Conservation (phyloP, 148 eudicot genomes). For the Polygonum aviculare region DNA sequence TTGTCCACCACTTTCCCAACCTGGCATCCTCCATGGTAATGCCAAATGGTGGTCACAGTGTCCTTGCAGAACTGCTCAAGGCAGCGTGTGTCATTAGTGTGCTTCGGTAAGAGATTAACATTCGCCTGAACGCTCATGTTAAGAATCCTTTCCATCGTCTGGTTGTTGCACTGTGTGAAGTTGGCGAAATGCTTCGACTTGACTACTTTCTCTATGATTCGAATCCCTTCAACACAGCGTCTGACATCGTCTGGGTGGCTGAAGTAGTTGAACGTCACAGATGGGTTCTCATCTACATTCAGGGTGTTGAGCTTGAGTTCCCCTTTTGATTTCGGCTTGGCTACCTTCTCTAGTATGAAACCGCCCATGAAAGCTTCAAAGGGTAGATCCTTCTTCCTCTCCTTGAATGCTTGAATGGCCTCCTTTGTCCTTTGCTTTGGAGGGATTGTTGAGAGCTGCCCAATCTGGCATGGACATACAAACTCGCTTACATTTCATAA, state of each 20-base stretch:
- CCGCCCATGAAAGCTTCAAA: constrained; percentile 77
- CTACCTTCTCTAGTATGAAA: constrained; percentile 72
- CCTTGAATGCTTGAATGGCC: constrained; percentile 52
- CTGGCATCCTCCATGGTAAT: constrained; percentile 95
- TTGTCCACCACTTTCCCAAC: constrained; percentile 66
- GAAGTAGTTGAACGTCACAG: constrained; percentile 87
- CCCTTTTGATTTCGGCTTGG: constrained; percentile 61
- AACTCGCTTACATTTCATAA: background rate
- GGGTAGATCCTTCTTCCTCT: constrained; percentile 46
- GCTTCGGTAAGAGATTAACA: constrained; percentile 66
- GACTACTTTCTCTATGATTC: constrained; percentile 41
- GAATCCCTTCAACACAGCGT: constrained; percentile 61
- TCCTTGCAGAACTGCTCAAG: constrained; percentile 82
- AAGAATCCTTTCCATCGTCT: constrained; percentile 38
- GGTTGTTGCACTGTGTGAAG: constrained; percentile 32
- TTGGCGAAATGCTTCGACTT: constrained; percentile 37
- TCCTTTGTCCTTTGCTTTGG: constrained; percentile 73
- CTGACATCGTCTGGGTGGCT: constrained; percentile 55
- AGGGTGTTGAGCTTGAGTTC: constrained; percentile 46
- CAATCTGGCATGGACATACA: constrained; percentile 45
- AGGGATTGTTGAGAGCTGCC: constrained; percentile 87
- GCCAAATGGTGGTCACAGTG: constrained; percentile 90
- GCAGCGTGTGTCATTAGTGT: constrained; percentile 55
- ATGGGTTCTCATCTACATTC: constrained; percentile 54
- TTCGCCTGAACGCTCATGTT: constrained; percentile 73